These are phyloP conservation scores for Aureoboletus auriporus DNA, from an alignment of 768 basidiomycete species.

Conservation along the genomic window DNA sequence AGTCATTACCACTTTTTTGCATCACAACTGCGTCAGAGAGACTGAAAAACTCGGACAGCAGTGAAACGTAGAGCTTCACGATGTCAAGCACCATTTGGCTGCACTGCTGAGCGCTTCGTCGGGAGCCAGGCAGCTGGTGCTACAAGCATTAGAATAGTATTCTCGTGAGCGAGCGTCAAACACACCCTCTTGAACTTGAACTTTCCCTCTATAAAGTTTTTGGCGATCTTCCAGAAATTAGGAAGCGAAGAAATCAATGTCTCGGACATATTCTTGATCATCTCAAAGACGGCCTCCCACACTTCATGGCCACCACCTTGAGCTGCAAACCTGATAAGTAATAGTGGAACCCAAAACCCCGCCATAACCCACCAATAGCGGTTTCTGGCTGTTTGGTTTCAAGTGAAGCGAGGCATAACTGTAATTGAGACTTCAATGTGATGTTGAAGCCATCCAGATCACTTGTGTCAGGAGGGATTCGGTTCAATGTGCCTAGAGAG, in stretches of 20 bases:
- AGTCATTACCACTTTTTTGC: conserved; percentile 38
- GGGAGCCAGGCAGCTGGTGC: conserved; percentile 40
- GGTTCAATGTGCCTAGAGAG: conserved; percentile 44
- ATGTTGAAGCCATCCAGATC: conserved; percentile 38
- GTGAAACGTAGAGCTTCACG: conserved; percentile 77
- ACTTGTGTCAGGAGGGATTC: conserved; percentile 31
- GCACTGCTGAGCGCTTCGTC: conserved; percentile 80
- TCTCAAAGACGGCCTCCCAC: conserved; percentile 74
- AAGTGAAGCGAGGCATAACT: conserved; percentile 52
- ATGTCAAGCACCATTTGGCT: conserved; percentile 86
- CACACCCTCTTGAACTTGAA: conserved; percentile 86
- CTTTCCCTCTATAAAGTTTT: conserved; percentile 88
- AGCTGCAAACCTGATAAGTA: conserved; percentile 37
- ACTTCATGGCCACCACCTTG: conserved; percentile 67
- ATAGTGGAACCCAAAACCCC: not conserved
- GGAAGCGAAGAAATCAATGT: conserved; percentile 80
- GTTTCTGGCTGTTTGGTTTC: conserved; percentile 62
- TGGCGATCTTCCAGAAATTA: conserved; percentile 91
- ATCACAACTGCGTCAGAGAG: conserved; percentile 76
- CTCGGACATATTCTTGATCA: conserved; percentile 88
- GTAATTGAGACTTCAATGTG: conserved; percentile 56
- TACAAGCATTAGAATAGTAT: conserved; percentile 1
- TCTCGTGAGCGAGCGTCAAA: not conserved
- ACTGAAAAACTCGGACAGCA: conserved; percentile 82
- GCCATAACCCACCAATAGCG: conserved; percentile 46